These are phyloP conservation scores for Phaeotremella skinneri DNA, from an alignment of 768 basidiomycete species.

Conservation along the genomic window DNA sequence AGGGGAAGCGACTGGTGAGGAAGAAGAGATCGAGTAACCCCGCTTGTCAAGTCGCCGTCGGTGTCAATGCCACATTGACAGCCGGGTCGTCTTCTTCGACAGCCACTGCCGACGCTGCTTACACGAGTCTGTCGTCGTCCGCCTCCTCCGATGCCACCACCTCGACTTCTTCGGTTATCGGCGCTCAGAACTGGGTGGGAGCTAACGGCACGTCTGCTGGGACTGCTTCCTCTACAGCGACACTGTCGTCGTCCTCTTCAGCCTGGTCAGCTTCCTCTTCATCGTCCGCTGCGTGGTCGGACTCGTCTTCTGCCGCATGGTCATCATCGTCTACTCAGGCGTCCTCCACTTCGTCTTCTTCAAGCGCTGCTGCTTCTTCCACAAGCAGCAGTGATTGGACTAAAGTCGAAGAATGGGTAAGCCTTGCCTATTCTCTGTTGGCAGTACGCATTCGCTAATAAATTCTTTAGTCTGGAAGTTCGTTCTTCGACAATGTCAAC, in stretches of 20 bases:
- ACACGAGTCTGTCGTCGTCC: slow-evolving; percentile 4
- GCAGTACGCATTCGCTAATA: slow-evolving; percentile 41
- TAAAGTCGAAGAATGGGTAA: slow-evolving; percentile 1
- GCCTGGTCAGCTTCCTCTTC: slow-evolving; percentile 15
- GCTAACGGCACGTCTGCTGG: slow-evolving; percentile 35
- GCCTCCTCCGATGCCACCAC: slow-evolving; percentile 6
- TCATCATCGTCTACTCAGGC: slow-evolving; percentile 20
- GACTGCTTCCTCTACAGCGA: slow-evolving; percentile 20
- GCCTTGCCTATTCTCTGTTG: background rate
- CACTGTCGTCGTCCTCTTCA: slow-evolving; percentile 18
- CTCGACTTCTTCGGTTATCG: slow-evolving; percentile 20
- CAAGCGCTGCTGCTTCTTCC: slow-evolving; percentile 14
- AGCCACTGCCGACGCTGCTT: slow-evolving; percentile 19
- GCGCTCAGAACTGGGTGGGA: slow-evolving; percentile 14
- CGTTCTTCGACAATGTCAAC: slow-evolving; percentile 79
- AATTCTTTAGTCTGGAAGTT: slow-evolving; percentile 55
- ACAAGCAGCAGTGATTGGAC: slow-evolving; percentile 17
- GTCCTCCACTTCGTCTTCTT: slow-evolving; percentile 5
- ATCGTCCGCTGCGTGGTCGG: slow-evolving; percentile 13
- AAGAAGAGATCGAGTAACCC: slow-evolving; percentile 38
- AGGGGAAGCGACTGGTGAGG: slow-evolving; percentile 41
- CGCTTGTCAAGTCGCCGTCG: slow-evolving; percentile 26
- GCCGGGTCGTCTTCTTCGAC: slow-evolving; percentile 29
- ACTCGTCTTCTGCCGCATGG: slow-evolving; percentile 22
- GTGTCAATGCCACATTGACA: slow-evolving; percentile 18